phyloP scores from a whole-genome alignment of 805 yeast genomes.

The Metschnikowia arizonensis region DNA sequence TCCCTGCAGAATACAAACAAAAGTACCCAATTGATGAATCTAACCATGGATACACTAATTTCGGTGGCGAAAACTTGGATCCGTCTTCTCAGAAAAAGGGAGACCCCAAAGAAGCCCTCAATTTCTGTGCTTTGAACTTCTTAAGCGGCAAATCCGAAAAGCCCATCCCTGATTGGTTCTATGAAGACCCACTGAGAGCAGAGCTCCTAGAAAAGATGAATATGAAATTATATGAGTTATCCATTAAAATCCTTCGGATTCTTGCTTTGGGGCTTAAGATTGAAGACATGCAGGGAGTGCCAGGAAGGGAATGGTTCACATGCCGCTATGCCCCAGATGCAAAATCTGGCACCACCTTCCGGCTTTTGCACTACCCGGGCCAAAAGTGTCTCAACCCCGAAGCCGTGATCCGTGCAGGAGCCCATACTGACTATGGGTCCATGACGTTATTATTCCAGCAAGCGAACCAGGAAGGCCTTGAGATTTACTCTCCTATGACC shows the following conservation, averaged over 20 bases:
- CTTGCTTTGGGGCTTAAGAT: constrained; percentile 62
- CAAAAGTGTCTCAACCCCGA: constrained; percentile 47
- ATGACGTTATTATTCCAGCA: constrained; percentile 70
- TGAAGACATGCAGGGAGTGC: constrained; percentile 39
- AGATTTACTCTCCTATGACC: constrained; percentile 52
- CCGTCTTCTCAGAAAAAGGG: constrained; percentile 37
- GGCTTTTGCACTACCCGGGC: constrained; percentile 71
- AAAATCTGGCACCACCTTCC: constrained; percentile 59
- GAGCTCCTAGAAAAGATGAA: constrained; percentile 35
- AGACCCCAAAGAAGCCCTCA: constrained; percentile 68
- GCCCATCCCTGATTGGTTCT: constrained; percentile 51
- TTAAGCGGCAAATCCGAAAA: constrained; percentile 39
- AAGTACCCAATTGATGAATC: constrained; percentile 47
- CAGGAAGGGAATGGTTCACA: constrained; percentile 55
- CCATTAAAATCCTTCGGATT: constrained; percentile 47
- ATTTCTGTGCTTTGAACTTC: constrained; percentile 55
- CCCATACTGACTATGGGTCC: constrained; percentile 83
- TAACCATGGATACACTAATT: constrained; percentile 59
- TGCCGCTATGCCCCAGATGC: constrained; percentile 51
- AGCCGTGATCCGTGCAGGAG: constrained; percentile 69
- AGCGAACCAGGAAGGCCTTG: constrained; percentile 68
- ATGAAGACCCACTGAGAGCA: constrained; percentile 35
- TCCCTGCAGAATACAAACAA: constrained; percentile 49
- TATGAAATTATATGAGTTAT: constrained; percentile 46
- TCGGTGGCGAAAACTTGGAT: constrained; percentile 50